Evolutionary conservation across 2,329 filamentous ascomycete species (phyloP).

Genomic region (Claviceps cyperi): DNA sequence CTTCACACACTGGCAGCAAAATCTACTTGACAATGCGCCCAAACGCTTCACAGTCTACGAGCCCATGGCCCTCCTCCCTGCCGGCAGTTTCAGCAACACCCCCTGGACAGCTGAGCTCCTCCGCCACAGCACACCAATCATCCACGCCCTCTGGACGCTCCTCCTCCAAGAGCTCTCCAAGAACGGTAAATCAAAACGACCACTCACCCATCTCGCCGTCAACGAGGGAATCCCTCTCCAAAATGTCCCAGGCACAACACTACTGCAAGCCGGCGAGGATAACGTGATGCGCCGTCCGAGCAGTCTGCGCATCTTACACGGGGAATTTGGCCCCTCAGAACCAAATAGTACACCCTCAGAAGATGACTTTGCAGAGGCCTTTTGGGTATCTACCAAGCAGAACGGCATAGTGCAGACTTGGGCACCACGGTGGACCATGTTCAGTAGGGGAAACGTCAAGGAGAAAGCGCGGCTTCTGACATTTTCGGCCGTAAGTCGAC

Average conservation of each 20-base stretch:
- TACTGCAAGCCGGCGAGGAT: conserved; percentile 20
- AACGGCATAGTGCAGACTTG: conserved; percentile 72
- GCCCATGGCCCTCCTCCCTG: conserved; percentile 45
- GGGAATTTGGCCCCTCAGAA: conserved; percentile 52
- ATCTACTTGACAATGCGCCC: conserved; percentile 29
- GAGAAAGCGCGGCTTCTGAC: conserved; percentile 68
- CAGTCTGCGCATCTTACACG: conserved; percentile 54
- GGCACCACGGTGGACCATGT: conserved; percentile 89
- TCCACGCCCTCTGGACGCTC: conserved; percentile 28
- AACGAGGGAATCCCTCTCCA: conserved; percentile 47
- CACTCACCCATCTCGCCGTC: conserved; percentile 41
- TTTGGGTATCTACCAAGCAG: conserved; percentile 70
- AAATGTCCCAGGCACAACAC: conserved; percentile 4
- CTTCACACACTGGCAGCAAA: conserved; percentile 8
- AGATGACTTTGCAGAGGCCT: conserved; percentile 47
- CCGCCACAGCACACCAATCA: conserved; percentile 11
- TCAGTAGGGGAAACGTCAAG: conserved; percentile 75
- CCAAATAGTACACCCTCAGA: conserved; percentile 16
- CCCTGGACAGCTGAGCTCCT: conserved; percentile 26
- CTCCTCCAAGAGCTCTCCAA: conserved; percentile 33
- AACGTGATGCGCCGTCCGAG: conserved; percentile 64
- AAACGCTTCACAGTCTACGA: conserved; percentile 47
- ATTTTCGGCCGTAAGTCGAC: conserved; percentile 18
- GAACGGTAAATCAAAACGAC: conserved; percentile 18
- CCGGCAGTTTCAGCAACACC: conserved; percentile 36